Percentiles rank a stretch among this genome's conserved stretches.
Conservation (phyloP, 1,284 basidiomycete genomes). For the Ustilago shanxiensis region DNA sequence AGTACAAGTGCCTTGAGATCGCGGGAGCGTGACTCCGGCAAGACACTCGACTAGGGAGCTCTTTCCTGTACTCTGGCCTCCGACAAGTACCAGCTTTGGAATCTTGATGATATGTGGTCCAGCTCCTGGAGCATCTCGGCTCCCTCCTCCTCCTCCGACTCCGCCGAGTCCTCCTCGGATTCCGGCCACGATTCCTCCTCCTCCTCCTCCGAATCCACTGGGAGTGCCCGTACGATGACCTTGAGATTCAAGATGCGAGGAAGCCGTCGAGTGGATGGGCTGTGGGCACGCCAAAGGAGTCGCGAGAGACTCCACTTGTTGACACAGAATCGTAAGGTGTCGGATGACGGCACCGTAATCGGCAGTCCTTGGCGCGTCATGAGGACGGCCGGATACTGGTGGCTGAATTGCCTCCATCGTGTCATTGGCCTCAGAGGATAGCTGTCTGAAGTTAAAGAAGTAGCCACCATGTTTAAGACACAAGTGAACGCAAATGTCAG, state of each 20-base stretch:
- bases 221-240: constrained; percentile 1
- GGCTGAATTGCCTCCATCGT: constrained; percentile 2
- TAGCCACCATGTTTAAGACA: not conserved
- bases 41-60: constrained; percentile 37
- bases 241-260: constrained; percentile 9
- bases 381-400: constrained; percentile 3
- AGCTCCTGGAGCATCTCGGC: not conserved
- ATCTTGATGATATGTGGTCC: constrained; percentile 6
- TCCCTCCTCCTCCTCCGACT: not conserved
- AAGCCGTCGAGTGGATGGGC: not conserved
- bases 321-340: constrained; percentile 11
- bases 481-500: not conserved
- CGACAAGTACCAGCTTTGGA: constrained; percentile 26
- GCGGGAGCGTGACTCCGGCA: constrained; percentile 27
- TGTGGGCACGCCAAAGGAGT: constrained; percentile 10
- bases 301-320: constrained; percentile 22
- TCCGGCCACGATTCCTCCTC: not conserved
- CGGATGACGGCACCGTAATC: constrained; percentile 29
- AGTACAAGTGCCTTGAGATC: constrained; percentile 27
- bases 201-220: not conserved
- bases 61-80: constrained; percentile 33
- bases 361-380: not conserved
- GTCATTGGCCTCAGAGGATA: not conserved
- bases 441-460: not conserved
- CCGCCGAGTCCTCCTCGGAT: not conserved